Percentiles rank a stretch among this genome's conserved stretches.
phyloP scores from a whole-genome alignment of 169 alveolate species.

The Plasmodium fragile region DNA sequence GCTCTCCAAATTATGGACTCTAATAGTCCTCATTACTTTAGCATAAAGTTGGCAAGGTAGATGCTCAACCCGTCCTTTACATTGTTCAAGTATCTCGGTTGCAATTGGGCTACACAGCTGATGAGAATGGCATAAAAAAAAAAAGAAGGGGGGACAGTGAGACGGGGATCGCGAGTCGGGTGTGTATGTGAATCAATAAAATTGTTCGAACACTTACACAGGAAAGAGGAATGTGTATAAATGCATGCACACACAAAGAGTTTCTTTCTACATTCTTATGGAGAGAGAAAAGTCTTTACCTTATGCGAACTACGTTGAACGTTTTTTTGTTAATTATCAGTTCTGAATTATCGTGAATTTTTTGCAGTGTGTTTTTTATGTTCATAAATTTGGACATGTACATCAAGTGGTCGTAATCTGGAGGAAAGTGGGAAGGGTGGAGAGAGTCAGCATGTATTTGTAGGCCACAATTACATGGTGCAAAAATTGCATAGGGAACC shows the following conservation, averaged over 20 bases:
- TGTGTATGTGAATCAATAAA: neutral
- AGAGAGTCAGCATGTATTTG: neutral
- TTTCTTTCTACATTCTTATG: neutral
- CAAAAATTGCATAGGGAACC: neutral
- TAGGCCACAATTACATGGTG: neutral
- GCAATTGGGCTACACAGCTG: slow-evolving; percentile 62
- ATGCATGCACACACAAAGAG: neutral
- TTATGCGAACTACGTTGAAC: slow-evolving; percentile 23
- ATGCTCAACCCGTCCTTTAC: slow-evolving; percentile 33
- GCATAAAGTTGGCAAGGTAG: slow-evolving; percentile 52
- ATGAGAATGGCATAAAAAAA: neutral
- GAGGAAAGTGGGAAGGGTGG: neutral
- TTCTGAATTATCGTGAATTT: slow-evolving; percentile 16
- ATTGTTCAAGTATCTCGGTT: slow-evolving; percentile 5
- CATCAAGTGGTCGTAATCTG: slow-evolving; percentile 51
- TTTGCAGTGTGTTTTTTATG: neutral
- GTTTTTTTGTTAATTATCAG: slow-evolving; percentile 47
- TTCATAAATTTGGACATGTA: slow-evolving; percentile 35
- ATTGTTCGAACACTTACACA: neutral
- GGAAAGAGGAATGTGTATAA: neutral
- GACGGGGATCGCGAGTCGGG: neutral
- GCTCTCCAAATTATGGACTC: neutral
- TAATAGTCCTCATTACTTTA: slow-evolving; percentile 32
- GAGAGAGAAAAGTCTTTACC: neutral
- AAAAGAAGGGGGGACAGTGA: neutral